Conservation (phyloP, 768 basidiomycete genomes). For the Hortiboletus flavorubellus region DNA sequence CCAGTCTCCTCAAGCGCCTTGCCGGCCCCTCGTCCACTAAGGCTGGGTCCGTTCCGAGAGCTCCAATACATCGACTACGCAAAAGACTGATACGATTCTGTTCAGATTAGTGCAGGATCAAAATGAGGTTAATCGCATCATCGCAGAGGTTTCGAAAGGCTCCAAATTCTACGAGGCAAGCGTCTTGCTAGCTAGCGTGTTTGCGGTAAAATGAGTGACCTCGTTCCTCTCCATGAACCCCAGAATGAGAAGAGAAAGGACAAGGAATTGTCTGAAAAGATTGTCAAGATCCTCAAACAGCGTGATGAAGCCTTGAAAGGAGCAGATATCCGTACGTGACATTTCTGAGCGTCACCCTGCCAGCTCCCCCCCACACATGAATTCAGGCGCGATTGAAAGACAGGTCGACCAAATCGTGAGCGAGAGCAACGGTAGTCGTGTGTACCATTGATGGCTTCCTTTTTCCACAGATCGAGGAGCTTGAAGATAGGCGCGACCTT, state of each 20-base stretch:
- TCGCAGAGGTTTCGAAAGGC: conserved; percentile 88
- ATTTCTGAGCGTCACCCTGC: not conserved
- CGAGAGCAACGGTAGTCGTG: not conserved
- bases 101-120: conserved; percentile 70
- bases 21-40: conserved; percentile 89
- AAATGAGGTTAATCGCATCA: conserved; percentile 81
- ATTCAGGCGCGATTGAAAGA: conserved; percentile 55
- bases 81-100: conserved; percentile 10
- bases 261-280: conserved; percentile 75
- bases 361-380: not conserved
- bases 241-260: conserved; percentile 92
- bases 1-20: conserved; percentile 71
- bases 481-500: conserved; percentile 76
- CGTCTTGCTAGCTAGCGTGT: not conserved
- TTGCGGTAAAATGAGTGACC: conserved; percentile 1
- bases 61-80: not conserved
- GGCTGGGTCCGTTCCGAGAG: conserved; percentile 61
- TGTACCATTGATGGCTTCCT: not conserved
- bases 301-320: conserved; percentile 56
- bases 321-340: conserved; percentile 52
- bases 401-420: conserved; percentile 70
- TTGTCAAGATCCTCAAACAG: conserved; percentile 62
- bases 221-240: not conserved
- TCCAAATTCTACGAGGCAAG: conserved; percentile 87
- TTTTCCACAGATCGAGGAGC: conserved; percentile 48